These are phyloP conservation scores for Saccharomycopsis malanga DNA, from an alignment of 805 yeast species.

Conservation along the genomic window DNA sequence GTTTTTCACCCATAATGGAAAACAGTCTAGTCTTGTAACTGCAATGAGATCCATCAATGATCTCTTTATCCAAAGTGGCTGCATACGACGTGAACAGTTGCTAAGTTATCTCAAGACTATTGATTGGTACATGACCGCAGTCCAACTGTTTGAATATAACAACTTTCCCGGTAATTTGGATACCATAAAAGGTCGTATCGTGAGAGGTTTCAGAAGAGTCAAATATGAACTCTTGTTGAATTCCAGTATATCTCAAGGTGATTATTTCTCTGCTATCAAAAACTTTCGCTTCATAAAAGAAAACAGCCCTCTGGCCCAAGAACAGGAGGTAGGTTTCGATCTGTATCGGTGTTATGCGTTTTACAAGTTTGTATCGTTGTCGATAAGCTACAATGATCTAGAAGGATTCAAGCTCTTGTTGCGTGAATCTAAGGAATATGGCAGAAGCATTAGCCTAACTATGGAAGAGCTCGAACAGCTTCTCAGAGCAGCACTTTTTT, in stretches of 20 bases:
- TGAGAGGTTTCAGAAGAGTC: background rate
- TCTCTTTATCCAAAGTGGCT: background rate
- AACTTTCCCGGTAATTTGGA: background rate
- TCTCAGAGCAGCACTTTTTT: too few relatives aligned
- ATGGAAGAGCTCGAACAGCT: too few relatives aligned
- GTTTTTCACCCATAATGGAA: background rate
- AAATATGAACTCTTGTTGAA: slow-evolving; percentile 4
- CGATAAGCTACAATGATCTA: background rate
- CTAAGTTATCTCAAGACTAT: slow-evolving; percentile 1
- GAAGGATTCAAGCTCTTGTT: background rate
- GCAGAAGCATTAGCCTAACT: background rate
- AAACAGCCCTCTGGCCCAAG: background rate
- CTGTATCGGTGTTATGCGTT: background rate
- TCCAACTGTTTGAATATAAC: background rate
- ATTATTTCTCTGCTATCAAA: slow-evolving; percentile 2
- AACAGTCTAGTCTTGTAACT: background rate
- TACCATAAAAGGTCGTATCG: background rate
- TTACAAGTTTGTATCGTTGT: background rate
- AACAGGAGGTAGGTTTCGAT: slow-evolving; percentile 1
- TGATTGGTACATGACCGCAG: background rate
- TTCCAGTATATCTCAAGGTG: background rate
- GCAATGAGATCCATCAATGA: background rate
- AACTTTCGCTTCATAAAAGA: background rate
- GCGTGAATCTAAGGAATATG: background rate
- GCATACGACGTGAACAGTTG: background rate